Percentiles rank a stretch among this genome's conserved stretches.
Evolutionary conservation across 2,329 filamentous ascomycete genomes (phyloP).

Genomic region (Colletotrichum kahawae): DNA sequence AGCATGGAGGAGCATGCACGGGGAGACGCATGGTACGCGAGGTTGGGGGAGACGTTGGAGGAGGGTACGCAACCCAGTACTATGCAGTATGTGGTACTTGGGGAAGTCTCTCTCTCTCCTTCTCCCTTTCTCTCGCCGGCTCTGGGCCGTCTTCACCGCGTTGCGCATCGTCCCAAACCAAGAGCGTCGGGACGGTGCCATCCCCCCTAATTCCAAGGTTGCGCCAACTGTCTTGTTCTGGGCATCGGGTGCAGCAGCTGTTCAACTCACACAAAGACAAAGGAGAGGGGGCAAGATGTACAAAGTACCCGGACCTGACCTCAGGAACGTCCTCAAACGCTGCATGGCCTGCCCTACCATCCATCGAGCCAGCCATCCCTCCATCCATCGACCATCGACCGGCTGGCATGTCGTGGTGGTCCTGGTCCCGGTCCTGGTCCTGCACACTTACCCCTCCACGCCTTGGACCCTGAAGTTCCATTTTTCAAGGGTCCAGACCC

Average conservation of each 20-base stretch:
- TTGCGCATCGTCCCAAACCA: background rate
- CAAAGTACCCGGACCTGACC: background rate
- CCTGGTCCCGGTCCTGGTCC: background rate
- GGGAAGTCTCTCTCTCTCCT: background rate
- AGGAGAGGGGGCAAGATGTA: background rate
- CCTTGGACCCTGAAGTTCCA: constrained; percentile 21
- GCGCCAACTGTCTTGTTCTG: background rate
- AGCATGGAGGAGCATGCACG: background rate
- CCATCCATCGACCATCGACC: background rate
- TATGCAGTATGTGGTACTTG: background rate
- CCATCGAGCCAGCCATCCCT: background rate
- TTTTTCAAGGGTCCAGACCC: constrained; percentile 20
- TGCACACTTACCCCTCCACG: constrained; percentile 16
- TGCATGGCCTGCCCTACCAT: background rate
- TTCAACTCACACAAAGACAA: background rate
- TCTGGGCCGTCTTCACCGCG: background rate
- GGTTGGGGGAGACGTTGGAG: background rate
- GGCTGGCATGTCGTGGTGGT: background rate
- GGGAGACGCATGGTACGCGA: constrained; percentile 1
- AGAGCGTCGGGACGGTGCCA: background rate
- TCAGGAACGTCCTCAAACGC: background rate
- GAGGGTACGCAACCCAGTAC: background rate
- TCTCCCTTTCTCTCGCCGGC: background rate
- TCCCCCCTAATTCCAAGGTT: background rate
- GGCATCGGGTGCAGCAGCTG: background rate